Percentiles rank a stretch among this genome's conserved stretches.
phyloP scores from a whole-genome alignment of 176 grass and related monocot species.

The Typha latifolia region DNA sequence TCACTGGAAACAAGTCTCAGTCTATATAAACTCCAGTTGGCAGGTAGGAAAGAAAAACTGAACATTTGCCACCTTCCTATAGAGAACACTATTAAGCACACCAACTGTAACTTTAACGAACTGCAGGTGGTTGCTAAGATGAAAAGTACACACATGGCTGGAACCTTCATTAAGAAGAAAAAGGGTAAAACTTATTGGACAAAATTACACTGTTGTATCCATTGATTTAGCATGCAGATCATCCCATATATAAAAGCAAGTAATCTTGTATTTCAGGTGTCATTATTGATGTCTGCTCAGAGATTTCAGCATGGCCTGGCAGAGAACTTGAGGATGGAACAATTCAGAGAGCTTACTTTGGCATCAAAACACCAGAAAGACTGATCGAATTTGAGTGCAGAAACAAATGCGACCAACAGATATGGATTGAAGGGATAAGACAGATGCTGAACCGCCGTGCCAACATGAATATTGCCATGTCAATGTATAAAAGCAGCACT shows the following conservation, averaged over 20 bases:
- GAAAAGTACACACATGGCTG: conserved; percentile 87
- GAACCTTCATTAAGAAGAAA: conserved; percentile 83
- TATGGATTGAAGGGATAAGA: conserved; percentile 65
- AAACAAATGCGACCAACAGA: conserved; percentile 46
- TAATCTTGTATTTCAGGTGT: conserved; percentile 34
- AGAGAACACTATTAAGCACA: not conserved
- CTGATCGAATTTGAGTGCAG: conserved; percentile 83
- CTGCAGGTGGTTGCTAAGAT: conserved; percentile 71
- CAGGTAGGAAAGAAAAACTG: conserved; percentile 34
- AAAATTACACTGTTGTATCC: not conserved
- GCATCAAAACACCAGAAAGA: conserved; percentile 59
- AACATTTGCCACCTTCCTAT: not conserved
- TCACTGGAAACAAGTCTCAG: conserved; percentile 83
- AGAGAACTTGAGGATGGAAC: conserved; percentile 58
- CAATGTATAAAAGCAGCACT: conserved; percentile 9
- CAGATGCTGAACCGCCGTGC: conserved; percentile 55
- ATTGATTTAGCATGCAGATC: not conserved
- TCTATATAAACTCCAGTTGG: conserved; percentile 54
- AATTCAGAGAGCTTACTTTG: conserved; percentile 65
- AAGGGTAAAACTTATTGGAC: conserved; percentile 45
- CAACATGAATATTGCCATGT: conserved; percentile 30
- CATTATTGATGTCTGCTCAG: conserved; percentile 45
- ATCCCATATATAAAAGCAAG: not conserved
- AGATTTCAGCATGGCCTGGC: conserved; percentile 70
- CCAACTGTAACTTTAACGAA: not conserved